Percentiles rank a stretch among this genome's conserved stretches.
Conservation (phyloP, 352 stramenopile genomes). For the Globisporangium iwayamae region DNA sequence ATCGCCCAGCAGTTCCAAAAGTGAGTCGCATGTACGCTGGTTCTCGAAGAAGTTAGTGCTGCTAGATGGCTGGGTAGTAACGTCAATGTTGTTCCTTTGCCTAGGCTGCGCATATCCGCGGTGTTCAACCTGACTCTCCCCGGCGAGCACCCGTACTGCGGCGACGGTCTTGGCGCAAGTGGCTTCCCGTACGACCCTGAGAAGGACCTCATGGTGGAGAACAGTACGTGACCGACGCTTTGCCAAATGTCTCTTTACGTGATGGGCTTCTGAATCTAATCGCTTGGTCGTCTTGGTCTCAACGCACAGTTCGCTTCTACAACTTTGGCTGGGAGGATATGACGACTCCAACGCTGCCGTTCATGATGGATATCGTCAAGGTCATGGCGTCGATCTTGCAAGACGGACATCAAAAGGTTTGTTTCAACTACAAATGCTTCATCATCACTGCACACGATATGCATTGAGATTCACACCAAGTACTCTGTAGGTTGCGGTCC, state of each 20-base stretch:
- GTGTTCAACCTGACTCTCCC: constrained; percentile 91
- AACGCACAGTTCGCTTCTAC: constrained; percentile 74
- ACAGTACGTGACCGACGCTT: constrained; percentile 39
- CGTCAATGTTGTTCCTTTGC: constrained; percentile 9
- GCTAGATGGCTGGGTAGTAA: not conserved
- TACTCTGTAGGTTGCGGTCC: constrained; percentile 61
- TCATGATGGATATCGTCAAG: constrained; percentile 88
- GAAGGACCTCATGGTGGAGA: constrained; percentile 81
- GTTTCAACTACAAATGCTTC: not conserved
- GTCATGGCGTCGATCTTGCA: constrained; percentile 77
- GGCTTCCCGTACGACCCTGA: constrained; percentile 90
- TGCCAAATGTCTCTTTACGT: not conserved
- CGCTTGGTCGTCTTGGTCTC: not conserved
- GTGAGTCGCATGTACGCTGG: constrained; percentile 21
- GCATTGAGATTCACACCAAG: not conserved
- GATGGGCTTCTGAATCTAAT: not conserved
- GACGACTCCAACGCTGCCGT: constrained; percentile 81
- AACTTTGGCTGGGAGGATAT: constrained; percentile 93
- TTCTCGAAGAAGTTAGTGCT: not conserved
- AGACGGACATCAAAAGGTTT: constrained; percentile 56
- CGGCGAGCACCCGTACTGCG: constrained; percentile 89
- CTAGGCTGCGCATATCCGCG: constrained; percentile 72
- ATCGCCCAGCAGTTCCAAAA: constrained; percentile 80
- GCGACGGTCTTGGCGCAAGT: constrained; percentile 66
- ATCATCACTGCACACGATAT: not conserved